Conservation (phyloP, 2,329 filamentous ascomycete species). For the Aureobasidium sp. region DNA sequence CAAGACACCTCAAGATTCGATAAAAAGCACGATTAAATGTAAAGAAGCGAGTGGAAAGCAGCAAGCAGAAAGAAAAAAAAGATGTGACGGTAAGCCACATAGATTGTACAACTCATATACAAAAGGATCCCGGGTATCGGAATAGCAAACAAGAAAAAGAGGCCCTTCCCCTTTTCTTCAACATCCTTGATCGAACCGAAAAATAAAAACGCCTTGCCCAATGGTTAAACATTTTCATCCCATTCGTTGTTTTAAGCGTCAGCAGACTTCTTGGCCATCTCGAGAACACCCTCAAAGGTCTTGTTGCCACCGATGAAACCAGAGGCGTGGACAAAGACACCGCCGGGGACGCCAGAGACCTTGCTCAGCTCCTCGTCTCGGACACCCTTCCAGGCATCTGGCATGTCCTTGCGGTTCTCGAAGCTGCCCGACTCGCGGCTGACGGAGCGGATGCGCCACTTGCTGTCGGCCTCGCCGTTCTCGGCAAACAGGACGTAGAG, state of each 20-base stretch:
- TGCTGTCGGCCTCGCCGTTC: conserved; percentile 61
- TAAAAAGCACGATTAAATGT: neutral
- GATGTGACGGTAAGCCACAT: neutral
- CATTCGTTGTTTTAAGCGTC: conserved; percentile 27
- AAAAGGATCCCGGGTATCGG: neutral
- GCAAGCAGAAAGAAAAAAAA: neutral
- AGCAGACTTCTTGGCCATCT: conserved; percentile 73
- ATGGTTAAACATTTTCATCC: neutral
- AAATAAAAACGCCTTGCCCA: neutral
- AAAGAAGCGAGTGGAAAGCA: neutral
- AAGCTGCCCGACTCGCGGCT: conserved; percentile 78
- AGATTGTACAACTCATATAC: neutral
- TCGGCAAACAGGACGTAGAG: conserved; percentile 91
- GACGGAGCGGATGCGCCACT: conserved; percentile 94
- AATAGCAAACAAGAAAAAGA: neutral
- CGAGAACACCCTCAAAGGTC: conserved; percentile 77
- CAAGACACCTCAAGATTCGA: no score
- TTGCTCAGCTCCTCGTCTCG: conserved; percentile 76
- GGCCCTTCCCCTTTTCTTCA: neutral
- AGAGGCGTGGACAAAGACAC: conserved; percentile 86
- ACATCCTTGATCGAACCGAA: no score
- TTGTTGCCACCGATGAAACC: conserved; percentile 96
- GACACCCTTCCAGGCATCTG: conserved; percentile 84
- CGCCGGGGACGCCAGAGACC: conserved; percentile 58
- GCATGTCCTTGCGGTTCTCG: conserved; percentile 81